Evolutionary conservation across 768 basidiomycete species (phyloP), one percentile per base, ranked within the genome.

Genomic region (Crucibulum laeve): DNA sequence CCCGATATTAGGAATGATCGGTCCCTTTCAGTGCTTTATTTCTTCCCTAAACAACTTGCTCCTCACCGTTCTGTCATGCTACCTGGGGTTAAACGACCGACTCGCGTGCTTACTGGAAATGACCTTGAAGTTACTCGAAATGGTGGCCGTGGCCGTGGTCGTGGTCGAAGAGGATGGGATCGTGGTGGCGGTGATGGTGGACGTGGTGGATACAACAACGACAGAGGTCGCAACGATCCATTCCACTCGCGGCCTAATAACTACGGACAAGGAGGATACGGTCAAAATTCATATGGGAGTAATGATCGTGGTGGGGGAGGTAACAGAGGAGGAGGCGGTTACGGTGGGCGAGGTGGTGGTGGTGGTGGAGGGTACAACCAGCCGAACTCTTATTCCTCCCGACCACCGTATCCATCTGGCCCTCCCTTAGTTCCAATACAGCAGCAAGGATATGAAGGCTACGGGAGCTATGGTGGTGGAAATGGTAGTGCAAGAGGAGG

Each of bases 41-140:
- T 79, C 62, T 96, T 93, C 77, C 94, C 96, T 0, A 77, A 80
- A 56, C 95, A 97, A 56, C 61, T 84, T 10, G 76, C 76, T 2
- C 90, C 92, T 1, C 96, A 99, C 60, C 82, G 79, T 37, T 95
- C 92, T 13, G 69, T 85, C 33, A 66, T 98, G 21, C 71, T 99
- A 1, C 84, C 84, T 5, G 90, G 89, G 1, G 80, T 78, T 22
- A 77, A 66, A 50, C 75, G 73, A 44, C 71, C 79, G 1, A 65
- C 73, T 7, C 76, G 81, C 7, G 63, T 82, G 1, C 71, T 99
- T 28, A 79, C 76, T 8, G 60, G 80, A 2, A 67, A 69, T 22
- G 96, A 99, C 58, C 65, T 87, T 41, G 91, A 92, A 50, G 65
- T 67, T 19, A 76, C 81, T 1, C 76, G 87, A 34, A 64, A 70